A percentile compares a stretch with the other conserved stretches of the same genome.
Conservation (phyloP, 495 filamentous ascomycete species). For the Trichoderma parareesei region DNA sequence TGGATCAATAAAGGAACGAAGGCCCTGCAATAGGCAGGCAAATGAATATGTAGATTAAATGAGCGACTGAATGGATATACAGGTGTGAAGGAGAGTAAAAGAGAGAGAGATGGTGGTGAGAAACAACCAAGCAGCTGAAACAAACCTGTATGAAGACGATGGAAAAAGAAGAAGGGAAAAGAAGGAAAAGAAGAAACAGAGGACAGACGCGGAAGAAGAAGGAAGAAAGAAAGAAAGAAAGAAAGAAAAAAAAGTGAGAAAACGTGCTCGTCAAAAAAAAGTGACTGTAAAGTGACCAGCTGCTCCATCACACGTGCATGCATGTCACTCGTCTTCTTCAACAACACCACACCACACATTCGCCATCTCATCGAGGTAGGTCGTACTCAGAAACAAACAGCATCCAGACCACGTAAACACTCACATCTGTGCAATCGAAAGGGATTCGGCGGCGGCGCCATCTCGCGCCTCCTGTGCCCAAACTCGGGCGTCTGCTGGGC, state of each 20-base stretch:
- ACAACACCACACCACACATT: background rate
- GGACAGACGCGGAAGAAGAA: background rate
- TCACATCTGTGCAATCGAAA: constrained; percentile 11
- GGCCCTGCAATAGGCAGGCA: background rate
- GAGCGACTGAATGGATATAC: background rate
- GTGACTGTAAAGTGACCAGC: background rate
- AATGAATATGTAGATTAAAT: background rate
- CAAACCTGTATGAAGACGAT: no score
- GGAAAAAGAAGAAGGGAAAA: background rate
- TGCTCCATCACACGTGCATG: background rate
- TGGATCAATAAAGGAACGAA: no score
- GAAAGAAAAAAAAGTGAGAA: background rate
- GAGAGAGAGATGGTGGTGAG: background rate
- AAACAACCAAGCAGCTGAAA: no score
- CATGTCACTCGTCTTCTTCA: no score
- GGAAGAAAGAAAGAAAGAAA: background rate
- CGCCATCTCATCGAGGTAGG: background rate
- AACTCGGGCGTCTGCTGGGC: constrained; percentile 1
- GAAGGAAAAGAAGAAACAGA: background rate
- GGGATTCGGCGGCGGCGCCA: constrained; percentile 7
- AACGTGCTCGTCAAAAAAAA: background rate
- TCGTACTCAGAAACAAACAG: background rate
- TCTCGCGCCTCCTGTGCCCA: background rate
- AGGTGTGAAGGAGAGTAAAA: background rate
- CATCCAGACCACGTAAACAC: background rate